These are phyloP conservation scores for Dipodascus albidus DNA, from an alignment of 805 yeast species.

Conservation along the genomic window DNA sequence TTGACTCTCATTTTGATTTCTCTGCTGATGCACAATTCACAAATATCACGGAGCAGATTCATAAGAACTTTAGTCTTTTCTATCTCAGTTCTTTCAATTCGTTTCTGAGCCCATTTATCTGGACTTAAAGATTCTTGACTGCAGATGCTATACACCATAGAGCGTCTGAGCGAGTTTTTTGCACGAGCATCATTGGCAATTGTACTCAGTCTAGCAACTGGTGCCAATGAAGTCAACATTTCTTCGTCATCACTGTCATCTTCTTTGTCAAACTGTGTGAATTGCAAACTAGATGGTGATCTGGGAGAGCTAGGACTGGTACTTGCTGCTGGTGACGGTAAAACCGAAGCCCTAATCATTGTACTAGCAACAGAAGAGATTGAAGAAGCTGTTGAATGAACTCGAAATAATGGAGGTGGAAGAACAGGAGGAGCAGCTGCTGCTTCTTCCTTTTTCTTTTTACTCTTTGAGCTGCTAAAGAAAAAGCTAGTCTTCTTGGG, in stretches of 20 bases:
- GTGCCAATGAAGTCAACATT: constrained; percentile 13
- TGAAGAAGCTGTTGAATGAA: not conserved
- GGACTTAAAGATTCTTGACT: constrained; percentile 4
- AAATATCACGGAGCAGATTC: constrained; percentile 27
- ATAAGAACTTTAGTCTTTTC: constrained; percentile 30
- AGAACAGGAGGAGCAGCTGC: constrained; percentile 1
- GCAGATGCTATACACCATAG: not conserved
- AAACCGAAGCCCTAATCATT: not conserved
- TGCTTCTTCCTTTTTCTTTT: not conserved
- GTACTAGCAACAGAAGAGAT: constrained; percentile 2
- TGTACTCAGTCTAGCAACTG: constrained; percentile 1
- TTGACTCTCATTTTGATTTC: not conserved
- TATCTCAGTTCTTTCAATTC: constrained; percentile 6
- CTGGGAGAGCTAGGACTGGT: not conserved
- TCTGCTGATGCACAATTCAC: constrained; percentile 8
- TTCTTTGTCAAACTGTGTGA: not conserved
- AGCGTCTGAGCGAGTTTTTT: not conserved
- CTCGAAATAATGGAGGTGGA: constrained; percentile 2
- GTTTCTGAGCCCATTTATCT: constrained; percentile 8
- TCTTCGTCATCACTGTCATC: constrained; percentile 12
- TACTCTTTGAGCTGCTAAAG: constrained; percentile 3
- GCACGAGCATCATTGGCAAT: constrained; percentile 3
- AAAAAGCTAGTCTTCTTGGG: not conserved
- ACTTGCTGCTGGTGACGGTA: not conserved
- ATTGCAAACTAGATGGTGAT: not conserved